A percentile compares a stretch with the other conserved stretches of the same genome.
These are phyloP conservation scores for Gynostemma pentaphyllum DNA, from an alignment of 306 rosid species.

Conservation along the genomic window DNA sequence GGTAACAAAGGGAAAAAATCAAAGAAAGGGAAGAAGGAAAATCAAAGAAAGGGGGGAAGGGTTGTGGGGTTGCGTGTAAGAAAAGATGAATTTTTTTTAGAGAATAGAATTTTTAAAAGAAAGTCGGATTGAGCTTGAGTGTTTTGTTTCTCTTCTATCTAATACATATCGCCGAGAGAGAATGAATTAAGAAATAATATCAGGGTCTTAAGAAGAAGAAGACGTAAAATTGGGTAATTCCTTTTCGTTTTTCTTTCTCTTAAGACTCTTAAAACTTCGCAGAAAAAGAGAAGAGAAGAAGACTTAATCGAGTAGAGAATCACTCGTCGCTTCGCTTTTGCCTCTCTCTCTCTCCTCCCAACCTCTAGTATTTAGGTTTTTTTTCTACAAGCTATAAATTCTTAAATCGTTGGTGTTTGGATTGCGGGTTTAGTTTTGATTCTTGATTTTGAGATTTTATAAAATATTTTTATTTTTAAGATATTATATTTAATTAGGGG, in stretches of 20 bases:
- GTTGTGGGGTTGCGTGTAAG: conserved; percentile 1
- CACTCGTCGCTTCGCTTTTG: too few species aligned
- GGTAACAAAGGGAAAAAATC: neutral
- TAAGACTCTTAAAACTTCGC: neutral
- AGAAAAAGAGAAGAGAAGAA: too few species aligned
- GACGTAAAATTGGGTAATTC: conserved; percentile 6
- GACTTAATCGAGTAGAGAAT: too few species aligned
- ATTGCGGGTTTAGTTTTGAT: too few species aligned
- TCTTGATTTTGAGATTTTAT: too few species aligned
- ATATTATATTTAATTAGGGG: too few species aligned
- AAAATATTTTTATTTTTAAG: too few species aligned
- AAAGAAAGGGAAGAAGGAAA: neutral
- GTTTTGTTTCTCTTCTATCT: neutral
- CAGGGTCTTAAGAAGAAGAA: neutral
- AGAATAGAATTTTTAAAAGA: neutral
- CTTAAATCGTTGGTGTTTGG: too few species aligned
- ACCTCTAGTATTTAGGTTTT: too few species aligned
- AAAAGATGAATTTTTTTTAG: neutral
- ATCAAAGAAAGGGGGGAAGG: neutral
- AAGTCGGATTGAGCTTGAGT: neutral
- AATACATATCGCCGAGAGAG: too few species aligned
- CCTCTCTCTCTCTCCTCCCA: too few species aligned
- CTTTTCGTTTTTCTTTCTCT: neutral
- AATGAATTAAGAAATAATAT: neutral
- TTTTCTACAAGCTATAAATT: too few species aligned